phyloP scores from a whole-genome alignment of 257 asterid genomes.

The Ligustrum vulgare region DNA sequence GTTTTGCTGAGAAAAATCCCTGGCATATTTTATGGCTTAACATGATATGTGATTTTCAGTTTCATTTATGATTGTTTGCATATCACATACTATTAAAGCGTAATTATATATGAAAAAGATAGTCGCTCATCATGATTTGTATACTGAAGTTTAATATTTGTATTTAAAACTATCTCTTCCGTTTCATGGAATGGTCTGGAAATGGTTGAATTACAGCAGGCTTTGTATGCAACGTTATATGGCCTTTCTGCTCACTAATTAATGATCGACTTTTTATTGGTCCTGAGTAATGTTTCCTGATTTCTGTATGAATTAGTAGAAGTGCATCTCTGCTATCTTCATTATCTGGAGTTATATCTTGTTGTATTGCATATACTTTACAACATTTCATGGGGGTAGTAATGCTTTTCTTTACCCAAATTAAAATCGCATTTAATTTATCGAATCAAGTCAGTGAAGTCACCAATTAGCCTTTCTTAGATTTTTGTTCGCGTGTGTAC shows the following conservation, averaged over 20 bases:
- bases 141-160: neutral
- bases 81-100: neutral
- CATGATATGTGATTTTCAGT: neutral
- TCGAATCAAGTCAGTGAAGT: neutral
- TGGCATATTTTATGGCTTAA: neutral
- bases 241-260: neutral
- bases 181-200: neutral
- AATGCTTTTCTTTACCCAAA: neutral
- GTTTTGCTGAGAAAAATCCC: neutral
- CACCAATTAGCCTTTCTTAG: neutral
- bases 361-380: slow-evolving; percentile 8
- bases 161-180: neutral
- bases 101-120: neutral
- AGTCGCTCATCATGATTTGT: neutral
- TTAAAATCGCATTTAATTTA: slow-evolving; percentile 12
- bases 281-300: neutral
- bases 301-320: neutral
- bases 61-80: slow-evolving; percentile 4
- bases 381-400: neutral
- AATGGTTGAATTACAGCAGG: neutral
- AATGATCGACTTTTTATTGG: neutral
- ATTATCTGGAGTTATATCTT: neutral
- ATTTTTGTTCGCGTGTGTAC: neutral
- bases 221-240: neutral
- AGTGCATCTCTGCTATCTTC: neutral